These are phyloP conservation scores for Gracilaria gracilis DNA, from an alignment of 23 red algal species.

Conservation along the genomic window DNA sequence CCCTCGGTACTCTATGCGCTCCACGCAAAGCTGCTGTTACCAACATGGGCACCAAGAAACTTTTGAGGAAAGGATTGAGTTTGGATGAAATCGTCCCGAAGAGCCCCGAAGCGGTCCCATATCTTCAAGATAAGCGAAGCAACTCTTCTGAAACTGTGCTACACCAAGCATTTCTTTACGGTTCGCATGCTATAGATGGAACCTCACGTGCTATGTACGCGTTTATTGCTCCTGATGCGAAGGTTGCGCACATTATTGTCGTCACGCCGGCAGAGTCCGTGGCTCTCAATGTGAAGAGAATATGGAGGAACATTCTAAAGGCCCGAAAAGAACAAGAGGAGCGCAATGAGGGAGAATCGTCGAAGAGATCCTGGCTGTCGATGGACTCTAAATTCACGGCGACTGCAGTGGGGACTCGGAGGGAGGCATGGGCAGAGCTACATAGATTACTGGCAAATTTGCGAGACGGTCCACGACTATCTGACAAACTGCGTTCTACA, in stretches of 20 bases:
- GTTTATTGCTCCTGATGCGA: constrained; percentile 65
- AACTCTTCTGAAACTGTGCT: constrained; percentile 16
- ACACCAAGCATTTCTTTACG: constrained; percentile 78
- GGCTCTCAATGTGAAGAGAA: constrained; percentile 44
- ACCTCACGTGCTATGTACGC: constrained; percentile 62
- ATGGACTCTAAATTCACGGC: constrained; percentile 36
- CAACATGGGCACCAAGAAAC: constrained; percentile 8
- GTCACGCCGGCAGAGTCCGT: constrained; percentile 50
- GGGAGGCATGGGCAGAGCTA: constrained; percentile 62
- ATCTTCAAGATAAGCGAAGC: constrained; percentile 44
- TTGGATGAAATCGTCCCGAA: constrained; percentile 62
- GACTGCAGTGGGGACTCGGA: constrained; percentile 36
- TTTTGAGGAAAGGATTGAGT: constrained; percentile 45
- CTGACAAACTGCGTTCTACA: constrained; percentile 32
- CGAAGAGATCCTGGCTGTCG: constrained; percentile 2
- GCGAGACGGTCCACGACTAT: constrained; percentile 31
- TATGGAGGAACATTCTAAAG: constrained; percentile 54
- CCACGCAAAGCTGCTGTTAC: constrained; percentile 28
- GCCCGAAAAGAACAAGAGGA: neutral
- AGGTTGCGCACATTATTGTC: constrained; percentile 58
- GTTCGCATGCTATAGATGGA: constrained; percentile 66
- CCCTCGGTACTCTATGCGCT: constrained; percentile 52
- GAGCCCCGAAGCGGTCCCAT: constrained; percentile 38
- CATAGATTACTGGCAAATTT: constrained; percentile 42
- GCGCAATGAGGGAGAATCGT: neutral